Evolutionary conservation across 148 eudicot genomes (phyloP).

Genomic region (Cornus controversa): DNA sequence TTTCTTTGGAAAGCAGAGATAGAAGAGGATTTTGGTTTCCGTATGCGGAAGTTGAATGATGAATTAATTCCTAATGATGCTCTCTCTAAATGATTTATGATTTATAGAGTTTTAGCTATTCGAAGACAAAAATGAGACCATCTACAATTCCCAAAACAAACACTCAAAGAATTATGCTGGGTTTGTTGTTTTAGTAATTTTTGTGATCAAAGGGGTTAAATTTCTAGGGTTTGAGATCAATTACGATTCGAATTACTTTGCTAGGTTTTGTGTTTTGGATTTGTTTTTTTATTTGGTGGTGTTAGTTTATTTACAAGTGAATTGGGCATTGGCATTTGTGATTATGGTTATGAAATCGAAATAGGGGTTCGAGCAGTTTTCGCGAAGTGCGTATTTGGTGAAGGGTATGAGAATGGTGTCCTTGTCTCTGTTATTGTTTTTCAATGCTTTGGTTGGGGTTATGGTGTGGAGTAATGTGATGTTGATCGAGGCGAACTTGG

Average conservation of each 20-base stretch:
- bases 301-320: conserved; percentile 34
- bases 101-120: neutral
- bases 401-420: conserved; percentile 51
- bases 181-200: conserved; percentile 18
- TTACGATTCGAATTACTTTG: conserved; percentile 25
- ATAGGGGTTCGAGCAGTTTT: conserved; percentile 53
- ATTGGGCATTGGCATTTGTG: conserved; percentile 46
- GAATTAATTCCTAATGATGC: too few relatives aligned
- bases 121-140: conserved; percentile 22
- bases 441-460: conserved; percentile 23
- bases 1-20: too few relatives aligned
- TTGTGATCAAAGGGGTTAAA: conserved; percentile 17
- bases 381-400: conserved; percentile 45
- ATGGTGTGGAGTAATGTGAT: conserved; percentile 14
- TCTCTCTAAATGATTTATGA: too few relatives aligned
- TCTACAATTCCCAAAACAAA: conserved; percentile 31
- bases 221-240: conserved; percentile 23
- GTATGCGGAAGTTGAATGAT: too few relatives aligned
- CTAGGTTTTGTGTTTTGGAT: conserved; percentile 17
- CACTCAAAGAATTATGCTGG: conserved; percentile 16
- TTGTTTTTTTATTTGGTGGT: conserved; percentile 14
- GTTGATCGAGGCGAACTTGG: conserved; percentile 11
- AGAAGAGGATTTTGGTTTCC: too few relatives aligned
- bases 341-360: conserved; percentile 55
- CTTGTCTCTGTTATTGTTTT: conserved; percentile 32